Base-by-base conservation (phyloP, 2,329 filamentous ascomycete genomes). In the Paraphoma chrysanthemicola region DNA sequence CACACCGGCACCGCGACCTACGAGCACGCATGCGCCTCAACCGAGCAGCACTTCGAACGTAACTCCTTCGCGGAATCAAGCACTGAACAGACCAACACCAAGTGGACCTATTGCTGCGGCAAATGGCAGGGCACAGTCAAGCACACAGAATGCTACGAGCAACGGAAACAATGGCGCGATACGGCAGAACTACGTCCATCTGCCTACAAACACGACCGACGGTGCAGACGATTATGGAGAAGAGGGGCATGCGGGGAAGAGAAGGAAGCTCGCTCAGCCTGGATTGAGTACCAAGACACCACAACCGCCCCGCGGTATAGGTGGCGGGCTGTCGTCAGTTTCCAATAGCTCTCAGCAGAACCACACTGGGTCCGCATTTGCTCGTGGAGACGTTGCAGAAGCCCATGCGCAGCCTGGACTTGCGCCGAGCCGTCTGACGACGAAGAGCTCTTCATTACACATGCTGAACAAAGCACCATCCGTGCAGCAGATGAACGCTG, bases 401-500 rank as follows among this genome's bases (percentile, higher is more conserved):
- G 1, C 11, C 18, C 11, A 36, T 38, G n/a, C 18, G 12, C 23
- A 44, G 41, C 48, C 31, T 12, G 30, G 11, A 14, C 42, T 23
- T 8, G 9, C 30, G 6, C 44, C 38, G 41, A 51, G 10, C 11
- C 46, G 43, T 14, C 46, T 41, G 17, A 31, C 30, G 1, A 17
- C 39, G 23, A 44, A 51, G n/a, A 43, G 44, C 38, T 31, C 44
- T n/a, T 51, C 44, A 30, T 9, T 46, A 12, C 56, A 47, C 31
- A 48, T 36, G 29, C 51, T 28, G 18, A 62, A 63, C 28, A 59
- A 60, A 11, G 5, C 47, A 28, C 65, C 66, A 1, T 70, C 68
- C 0, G 62, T 66, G 0, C 62, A 63, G 12, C 58, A 60, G n/a
- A 60, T 71, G 44, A 70, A 71, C 8, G 51, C 48, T 1, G 63